Evolutionary conservation across 768 basidiomycete species (phyloP).

Genomic region (Trametes cubensis): DNA sequence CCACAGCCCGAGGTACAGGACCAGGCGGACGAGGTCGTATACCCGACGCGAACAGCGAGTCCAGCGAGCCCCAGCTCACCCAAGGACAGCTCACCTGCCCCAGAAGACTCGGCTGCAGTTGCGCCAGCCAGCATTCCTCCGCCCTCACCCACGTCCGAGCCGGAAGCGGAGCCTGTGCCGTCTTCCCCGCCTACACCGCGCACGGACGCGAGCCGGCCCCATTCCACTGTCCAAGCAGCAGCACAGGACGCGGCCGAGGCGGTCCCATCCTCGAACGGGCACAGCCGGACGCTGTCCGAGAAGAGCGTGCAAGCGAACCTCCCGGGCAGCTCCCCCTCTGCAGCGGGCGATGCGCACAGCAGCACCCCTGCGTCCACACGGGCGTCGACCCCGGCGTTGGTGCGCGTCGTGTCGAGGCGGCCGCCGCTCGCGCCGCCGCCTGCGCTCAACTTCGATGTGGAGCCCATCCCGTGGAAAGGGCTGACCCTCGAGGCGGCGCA

Average conservation of each 20-base stretch:
- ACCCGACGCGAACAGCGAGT: background rate
- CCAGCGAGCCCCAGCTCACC: background rate
- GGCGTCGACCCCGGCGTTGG: conserved; percentile 23
- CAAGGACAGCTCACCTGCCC: background rate
- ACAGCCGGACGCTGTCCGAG: conserved; percentile 12
- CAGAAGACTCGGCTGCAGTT: background rate
- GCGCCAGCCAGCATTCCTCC: background rate
- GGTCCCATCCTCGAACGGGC: background rate
- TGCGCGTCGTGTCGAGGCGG: conserved; percentile 25
- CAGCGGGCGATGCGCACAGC: background rate
- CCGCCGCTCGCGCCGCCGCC: conserved; percentile 51
- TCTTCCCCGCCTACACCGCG: conserved; percentile 10
- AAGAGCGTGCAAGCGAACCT: conserved; percentile 20
- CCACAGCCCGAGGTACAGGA: background rate
- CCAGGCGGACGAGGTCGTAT: background rate
- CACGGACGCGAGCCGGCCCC: conserved; percentile 1
- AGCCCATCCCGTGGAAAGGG: conserved; percentile 65
- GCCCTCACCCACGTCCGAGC: conserved; percentile 4
- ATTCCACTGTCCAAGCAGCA: background rate
- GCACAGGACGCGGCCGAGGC: background rate
- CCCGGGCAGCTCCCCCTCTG: background rate
- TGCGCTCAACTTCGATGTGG: conserved; percentile 56
- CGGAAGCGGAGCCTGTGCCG: conserved; percentile 5
- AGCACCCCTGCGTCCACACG: conserved; percentile 18
- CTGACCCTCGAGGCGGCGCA: conserved; percentile 71